Percentiles rank a stretch among this genome's conserved stretches.
Conservation (phyloP, 2,329 filamentous ascomycete species). For the Xylariaceae sp. region DNA sequence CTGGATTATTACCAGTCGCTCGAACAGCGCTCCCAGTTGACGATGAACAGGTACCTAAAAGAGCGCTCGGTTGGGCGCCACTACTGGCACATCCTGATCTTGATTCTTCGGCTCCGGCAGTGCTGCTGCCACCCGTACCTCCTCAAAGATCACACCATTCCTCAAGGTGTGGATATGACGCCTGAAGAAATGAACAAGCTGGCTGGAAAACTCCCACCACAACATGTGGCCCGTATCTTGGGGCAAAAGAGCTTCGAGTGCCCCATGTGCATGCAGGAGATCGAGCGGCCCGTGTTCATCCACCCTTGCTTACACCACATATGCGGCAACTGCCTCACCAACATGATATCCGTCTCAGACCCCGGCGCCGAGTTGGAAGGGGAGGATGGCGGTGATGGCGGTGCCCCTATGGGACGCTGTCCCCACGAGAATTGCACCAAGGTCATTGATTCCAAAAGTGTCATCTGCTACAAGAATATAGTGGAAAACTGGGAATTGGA, state of each 20-base stretch:
- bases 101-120: conserved; percentile 75
- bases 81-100: conserved; percentile 74
- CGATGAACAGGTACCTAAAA: conserved; percentile 25
- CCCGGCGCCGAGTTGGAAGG: conserved; percentile 5
- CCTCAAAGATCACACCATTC: conserved; percentile 39
- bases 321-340: conserved; percentile 26
- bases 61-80: conserved; percentile 51
- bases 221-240: conserved; percentile 18
- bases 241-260: conserved; percentile 19
- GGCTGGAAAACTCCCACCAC: conserved; percentile 17
- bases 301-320: conserved; percentile 29
- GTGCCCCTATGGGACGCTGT: conserved; percentile 9
- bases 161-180: conserved; percentile 24
- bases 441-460: conserved; percentile 16
- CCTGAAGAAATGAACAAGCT: conserved; percentile 26
- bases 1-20: conserved; percentile 58
- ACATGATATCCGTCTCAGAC: conserved; percentile 14
- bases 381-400: conserved; percentile 5
- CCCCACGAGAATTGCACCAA: conserved; percentile 14
- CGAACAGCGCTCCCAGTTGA: conserved; percentile 21
- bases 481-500: conserved; percentile 5
- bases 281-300: conserved; percentile 24
- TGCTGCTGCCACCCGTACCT: conserved; percentile 76
- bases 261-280: conserved; percentile 20
- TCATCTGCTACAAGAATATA: conserved; percentile 25